Evolutionary conservation across 495 filamentous ascomycete species (phyloP), one percentile per base, ranked within the genome.

Genomic region (Penicillium longicatenatum): DNA sequence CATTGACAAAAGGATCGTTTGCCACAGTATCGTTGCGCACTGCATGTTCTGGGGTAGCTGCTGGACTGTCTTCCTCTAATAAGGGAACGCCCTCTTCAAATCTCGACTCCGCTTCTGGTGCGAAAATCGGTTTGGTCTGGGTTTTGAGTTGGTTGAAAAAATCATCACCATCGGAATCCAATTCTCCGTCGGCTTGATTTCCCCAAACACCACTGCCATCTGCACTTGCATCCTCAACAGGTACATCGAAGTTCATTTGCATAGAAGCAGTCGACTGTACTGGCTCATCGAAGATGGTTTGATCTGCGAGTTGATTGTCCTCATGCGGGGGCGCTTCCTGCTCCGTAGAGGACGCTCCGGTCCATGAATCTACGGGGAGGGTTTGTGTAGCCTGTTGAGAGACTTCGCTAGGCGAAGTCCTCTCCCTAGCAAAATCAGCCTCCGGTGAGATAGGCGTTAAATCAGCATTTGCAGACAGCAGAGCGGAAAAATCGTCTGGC

Each of bases 61-160:
- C 57, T 4, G 70, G 57, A 8, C 45, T 39, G 17, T 62, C 48
- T 5, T 72, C 69, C 39, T 77, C 75, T 45, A 81, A 53, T 33
- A 80, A 58, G 1, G 77, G 76, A 7, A 80, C 59, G 4, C 78
- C 77, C 59, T 81, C 78, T 50, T 81, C 78, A 48, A 70, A 80
- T 54, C 78, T 69, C 16, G 76, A 75, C 42, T 80, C 78, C 1
- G 75, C 60, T 59, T 80, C 75, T 20, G 76, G 75, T 2, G 70
- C 58, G 30, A 74, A 79, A 10, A 79, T 79, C 10, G 77, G 74
- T 47, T 78, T 79, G 7, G 76, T 78, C 60, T 79, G 76, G 14
- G 74, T 73, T 58, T 75, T 79, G 29, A 80, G 61, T 61, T 82
- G 78, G 37, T 75, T 67, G 53, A 82, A 82, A 49, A 82, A 79